Percentiles rank a stretch among this genome's conserved stretches.
Conservation (phyloP, 768 basidiomycete species). For the Heimioporus sp. region DNA sequence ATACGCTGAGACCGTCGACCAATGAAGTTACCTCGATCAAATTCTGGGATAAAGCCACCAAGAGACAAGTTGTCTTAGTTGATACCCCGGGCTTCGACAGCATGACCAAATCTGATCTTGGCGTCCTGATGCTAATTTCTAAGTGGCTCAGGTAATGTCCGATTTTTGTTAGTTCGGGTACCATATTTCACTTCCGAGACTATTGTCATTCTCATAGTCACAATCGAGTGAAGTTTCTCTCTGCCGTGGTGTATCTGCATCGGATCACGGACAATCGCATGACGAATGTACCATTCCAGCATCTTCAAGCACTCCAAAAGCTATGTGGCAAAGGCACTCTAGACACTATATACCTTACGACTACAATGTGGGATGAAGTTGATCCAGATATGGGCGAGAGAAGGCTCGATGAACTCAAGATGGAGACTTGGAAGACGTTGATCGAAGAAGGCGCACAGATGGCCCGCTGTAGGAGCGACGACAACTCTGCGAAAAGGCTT, state of each 20-base stretch:
- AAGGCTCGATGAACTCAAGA: constrained; percentile 5
- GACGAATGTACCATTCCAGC: constrained; percentile 31
- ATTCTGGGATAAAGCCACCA: constrained; percentile 1
- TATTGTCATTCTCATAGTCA: constrained; percentile 1
- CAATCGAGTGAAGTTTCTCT: constrained; percentile 14
- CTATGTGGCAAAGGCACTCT: constrained; percentile 29
- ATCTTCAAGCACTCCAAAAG: constrained; percentile 32
- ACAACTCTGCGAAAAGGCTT: constrained; percentile 7
- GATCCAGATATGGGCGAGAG: constrained; percentile 14
- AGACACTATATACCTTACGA: constrained; percentile 33
- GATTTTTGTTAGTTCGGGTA: neutral
- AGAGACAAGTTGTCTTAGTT: constrained; percentile 15
- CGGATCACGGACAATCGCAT: constrained; percentile 39
- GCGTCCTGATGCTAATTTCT: constrained; percentile 12
- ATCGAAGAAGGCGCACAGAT: constrained; percentile 7
- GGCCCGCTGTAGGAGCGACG: constrained; percentile 5
- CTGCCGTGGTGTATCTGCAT: constrained; percentile 39
- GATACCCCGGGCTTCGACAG: constrained; percentile 26
- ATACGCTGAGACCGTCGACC: constrained; percentile 9
- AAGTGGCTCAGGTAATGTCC: constrained; percentile 14
- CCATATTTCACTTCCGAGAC: neutral
- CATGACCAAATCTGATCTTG: constrained; percentile 13
- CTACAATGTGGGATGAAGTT: constrained; percentile 37
- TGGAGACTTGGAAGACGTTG: constrained; percentile 4
- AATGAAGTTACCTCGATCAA: constrained; percentile 3